phyloP scores from a whole-genome alignment of 2,329 filamentous ascomycete species.

The Cordyceps sp. region DNA sequence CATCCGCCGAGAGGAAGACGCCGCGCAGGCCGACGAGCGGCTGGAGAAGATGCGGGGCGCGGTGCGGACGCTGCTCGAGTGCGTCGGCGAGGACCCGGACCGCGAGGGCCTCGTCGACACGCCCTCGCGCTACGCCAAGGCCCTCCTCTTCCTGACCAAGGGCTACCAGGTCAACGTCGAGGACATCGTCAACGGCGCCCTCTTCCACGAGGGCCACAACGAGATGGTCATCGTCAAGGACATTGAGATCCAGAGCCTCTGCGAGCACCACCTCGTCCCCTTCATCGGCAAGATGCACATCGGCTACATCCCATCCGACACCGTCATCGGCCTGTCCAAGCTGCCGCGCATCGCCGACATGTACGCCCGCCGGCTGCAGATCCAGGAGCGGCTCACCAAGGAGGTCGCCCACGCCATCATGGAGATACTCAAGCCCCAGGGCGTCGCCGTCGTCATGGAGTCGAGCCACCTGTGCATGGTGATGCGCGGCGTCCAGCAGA shows the following conservation, averaged over 20 bases:
- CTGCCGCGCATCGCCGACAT: conserved; percentile 91
- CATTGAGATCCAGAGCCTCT: conserved; percentile 86
- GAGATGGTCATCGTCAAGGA: conserved; percentile 97
- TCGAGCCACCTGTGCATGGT: conserved; percentile 96
- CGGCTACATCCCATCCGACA: conserved; percentile 82
- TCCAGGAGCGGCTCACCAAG: conserved; percentile 91
- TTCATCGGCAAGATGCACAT: conserved; percentile 99
- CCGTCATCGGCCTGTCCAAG: conserved; percentile 91
- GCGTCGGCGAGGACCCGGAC: conserved; percentile 50
- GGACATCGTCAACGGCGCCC: conserved; percentile 81
- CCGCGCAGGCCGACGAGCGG: conserved; percentile 25
- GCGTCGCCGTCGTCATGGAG: conserved; percentile 95
- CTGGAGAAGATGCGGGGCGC: conserved; percentile 43
- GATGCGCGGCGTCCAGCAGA: conserved; percentile 96
- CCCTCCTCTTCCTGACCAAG: conserved; percentile 89
- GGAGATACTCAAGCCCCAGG: conserved; percentile 83
- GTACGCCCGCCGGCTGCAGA: conserved; percentile 84
- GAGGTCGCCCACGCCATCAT: conserved; percentile 90
- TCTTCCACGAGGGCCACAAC: conserved; percentile 93
- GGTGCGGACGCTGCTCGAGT: conserved; percentile 50
- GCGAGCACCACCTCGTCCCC: conserved; percentile 93
- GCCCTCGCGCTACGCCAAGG: conserved; percentile 82
- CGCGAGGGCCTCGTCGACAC: conserved; percentile 48
- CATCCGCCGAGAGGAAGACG: conserved; percentile 38
- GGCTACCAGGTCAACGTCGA: conserved; percentile 90